Conservation (phyloP, 768 basidiomycete genomes). For the Amanita molliuscula region DNA sequence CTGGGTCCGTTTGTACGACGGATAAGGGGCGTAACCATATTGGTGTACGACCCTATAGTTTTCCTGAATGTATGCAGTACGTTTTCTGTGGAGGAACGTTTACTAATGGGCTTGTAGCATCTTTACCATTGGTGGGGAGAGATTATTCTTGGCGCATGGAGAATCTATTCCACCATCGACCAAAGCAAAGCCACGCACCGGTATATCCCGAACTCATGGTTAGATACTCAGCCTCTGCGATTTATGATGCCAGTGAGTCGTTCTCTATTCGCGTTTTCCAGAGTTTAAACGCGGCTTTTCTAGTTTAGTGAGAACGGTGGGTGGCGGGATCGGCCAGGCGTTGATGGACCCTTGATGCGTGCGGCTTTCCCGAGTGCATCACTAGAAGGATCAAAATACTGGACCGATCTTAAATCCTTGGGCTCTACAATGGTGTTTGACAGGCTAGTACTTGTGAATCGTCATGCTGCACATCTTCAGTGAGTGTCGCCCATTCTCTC, state of each 20-base stretch:
- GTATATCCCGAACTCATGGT: constrained; percentile 6
- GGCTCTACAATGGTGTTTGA: constrained; percentile 49
- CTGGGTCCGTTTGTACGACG: constrained; percentile 14
- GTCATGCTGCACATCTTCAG: constrained; percentile 48
- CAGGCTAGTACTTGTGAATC: constrained; percentile 49
- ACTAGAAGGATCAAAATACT: constrained; percentile 50
- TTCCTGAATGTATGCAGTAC: constrained; percentile 15
- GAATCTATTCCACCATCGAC: constrained; percentile 23
- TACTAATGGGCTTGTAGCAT: constrained; percentile 19
- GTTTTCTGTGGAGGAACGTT: background rate
- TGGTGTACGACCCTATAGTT: constrained; percentile 16
- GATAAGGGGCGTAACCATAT: constrained; percentile 13
- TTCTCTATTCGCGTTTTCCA: background rate
- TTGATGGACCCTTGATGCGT: constrained; percentile 58
- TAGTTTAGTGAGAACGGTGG: constrained; percentile 17
- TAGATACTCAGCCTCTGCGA: constrained; percentile 10
- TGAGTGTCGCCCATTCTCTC: constrained; percentile 11
- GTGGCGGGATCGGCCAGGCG: constrained; percentile 53
- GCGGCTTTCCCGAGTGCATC: constrained; percentile 51
- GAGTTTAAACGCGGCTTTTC: background rate
- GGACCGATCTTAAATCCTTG: constrained; percentile 45
- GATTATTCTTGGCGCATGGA: constrained; percentile 31
- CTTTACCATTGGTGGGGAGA: constrained; percentile 40
- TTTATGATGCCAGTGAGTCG: constrained; percentile 22
- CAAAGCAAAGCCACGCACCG: background rate